Percentiles rank a stretch among this genome's conserved stretches.
phyloP scores from a whole-genome alignment of 2,329 filamentous ascomycete species.

The Nothophaeocryptopus gaeumannii region DNA sequence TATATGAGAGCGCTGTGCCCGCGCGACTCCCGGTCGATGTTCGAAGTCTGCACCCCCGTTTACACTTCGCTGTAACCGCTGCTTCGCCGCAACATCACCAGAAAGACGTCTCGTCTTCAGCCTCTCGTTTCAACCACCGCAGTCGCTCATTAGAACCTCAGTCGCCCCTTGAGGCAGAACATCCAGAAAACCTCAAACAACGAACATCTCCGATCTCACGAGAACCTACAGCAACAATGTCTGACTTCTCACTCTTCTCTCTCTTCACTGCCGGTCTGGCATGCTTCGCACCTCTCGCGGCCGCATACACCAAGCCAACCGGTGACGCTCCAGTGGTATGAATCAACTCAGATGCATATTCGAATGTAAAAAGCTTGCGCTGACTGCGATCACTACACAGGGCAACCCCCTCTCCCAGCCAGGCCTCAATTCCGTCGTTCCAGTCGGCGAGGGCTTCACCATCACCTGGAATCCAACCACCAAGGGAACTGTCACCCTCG shows the following conservation, averaged over 20 bases:
- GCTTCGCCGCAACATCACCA: constrained; percentile 2
- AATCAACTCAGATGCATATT: neutral
- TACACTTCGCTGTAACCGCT: constrained; percentile 14
- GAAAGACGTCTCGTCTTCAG: constrained; percentile 27
- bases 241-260: constrained; percentile 44
- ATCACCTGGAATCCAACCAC: constrained; percentile 58
- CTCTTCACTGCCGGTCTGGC: constrained; percentile 56
- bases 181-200: neutral
- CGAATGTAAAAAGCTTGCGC: neutral
- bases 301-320: constrained; percentile 42
- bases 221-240: constrained; percentile 15
- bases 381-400: constrained; percentile 9
- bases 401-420: constrained; percentile 58
- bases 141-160: constrained; percentile 31
- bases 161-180: constrained; percentile 20
- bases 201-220: neutral
- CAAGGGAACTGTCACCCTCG: constrained; percentile 52
- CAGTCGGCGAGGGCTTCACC: constrained; percentile 54
- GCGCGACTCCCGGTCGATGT: neutral
- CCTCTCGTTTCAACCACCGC: constrained; percentile 26
- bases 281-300: constrained; percentile 46
- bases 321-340: constrained; percentile 29
- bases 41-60: constrained; percentile 1
- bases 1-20: too few species aligned
- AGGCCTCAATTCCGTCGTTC: constrained; percentile 52